Conservation (phyloP, 371 early-diverging fungal species). For the Entomophthora muscae region DNA sequence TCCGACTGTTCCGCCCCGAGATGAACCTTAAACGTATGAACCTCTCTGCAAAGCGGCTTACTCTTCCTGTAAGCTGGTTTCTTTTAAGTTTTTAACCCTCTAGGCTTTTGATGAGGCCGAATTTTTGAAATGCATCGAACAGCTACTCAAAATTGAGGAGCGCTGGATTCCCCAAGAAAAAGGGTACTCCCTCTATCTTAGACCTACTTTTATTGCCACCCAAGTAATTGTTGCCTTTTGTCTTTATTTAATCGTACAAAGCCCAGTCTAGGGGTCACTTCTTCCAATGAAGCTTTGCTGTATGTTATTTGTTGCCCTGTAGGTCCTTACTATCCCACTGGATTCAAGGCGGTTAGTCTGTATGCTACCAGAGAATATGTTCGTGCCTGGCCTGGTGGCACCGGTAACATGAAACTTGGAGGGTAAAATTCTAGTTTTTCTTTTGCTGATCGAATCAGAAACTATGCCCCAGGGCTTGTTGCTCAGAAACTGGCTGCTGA, state of each 20-base stretch:
- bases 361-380: constrained; percentile 66
- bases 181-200: constrained; percentile 87
- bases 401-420: constrained; percentile 85
- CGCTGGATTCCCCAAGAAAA: constrained; percentile 78
- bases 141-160: constrained; percentile 61
- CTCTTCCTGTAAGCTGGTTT: constrained; percentile 47
- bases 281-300: constrained; percentile 55
- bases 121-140: constrained; percentile 63
- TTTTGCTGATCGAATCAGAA: constrained; percentile 12
- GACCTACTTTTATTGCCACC: constrained; percentile 91
- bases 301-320: constrained; percentile 90
- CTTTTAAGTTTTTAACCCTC: background rate
- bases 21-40: constrained; percentile 79
- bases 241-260: background rate
- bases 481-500: constrained; percentile 73
- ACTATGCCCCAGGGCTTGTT: constrained; percentile 62
- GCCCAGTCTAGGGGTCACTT: constrained; percentile 34
- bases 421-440: constrained; percentile 17
- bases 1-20: constrained; percentile 73
- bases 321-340: constrained; percentile 92
- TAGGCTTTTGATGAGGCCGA: constrained; percentile 64
- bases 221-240: constrained; percentile 31
- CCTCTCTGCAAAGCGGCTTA: constrained; percentile 49
- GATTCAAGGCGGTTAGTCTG: constrained; percentile 75
- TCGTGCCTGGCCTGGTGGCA: constrained; percentile 96